Base-by-base conservation (phyloP, 108 stramenopile genomes). In the Cyclotella baltica region DNA sequence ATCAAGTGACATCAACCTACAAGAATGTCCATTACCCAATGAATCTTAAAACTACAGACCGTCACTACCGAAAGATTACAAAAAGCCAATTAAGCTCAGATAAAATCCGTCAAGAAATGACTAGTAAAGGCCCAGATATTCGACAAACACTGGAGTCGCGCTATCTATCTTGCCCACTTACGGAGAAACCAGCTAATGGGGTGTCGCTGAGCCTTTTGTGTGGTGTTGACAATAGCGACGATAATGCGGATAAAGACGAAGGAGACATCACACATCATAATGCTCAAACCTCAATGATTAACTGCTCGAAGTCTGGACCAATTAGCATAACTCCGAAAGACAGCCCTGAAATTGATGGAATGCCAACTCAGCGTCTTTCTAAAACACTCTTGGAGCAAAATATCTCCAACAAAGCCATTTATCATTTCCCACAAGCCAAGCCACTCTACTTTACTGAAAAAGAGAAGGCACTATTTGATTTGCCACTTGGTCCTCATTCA, bases 11-110 rank as follows among this genome's bases (percentile, higher is more conserved):
- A 15, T 46, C 71, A 65, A 46, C 68, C 18, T 46, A 68, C 59
- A 76, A 72, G 70, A 38, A 43, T 25, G 76, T 68, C 20, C 67
- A 75, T 36, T 83, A 75, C 53, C 77, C 83, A 10, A 83, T 83
- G 83, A 53, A 67, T 22, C 70, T 78, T 5, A 73, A 67, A 43
- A 77, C 62, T n/a, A 83, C 76, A 19, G 29, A 78, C n/a, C 40
- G 81, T 31, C 77, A 74, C 52, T 83, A 46, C 52, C 52, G 81
- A 56, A 56, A 31, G 36, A 37, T 80, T 13, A 33, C 0, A 2
- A 34, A 47, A 23, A 27, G 50, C 34, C 48, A 16, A 31, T 25
- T 62, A 51, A 66, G 43, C 35, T 38, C 20, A 16, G 61, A 67
- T 8, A 50, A 78, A 28, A 35, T 65, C 31, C 72, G 81, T 46